Conservation (phyloP, 257 asterid genomes). For the Sherardia arvensis region DNA sequence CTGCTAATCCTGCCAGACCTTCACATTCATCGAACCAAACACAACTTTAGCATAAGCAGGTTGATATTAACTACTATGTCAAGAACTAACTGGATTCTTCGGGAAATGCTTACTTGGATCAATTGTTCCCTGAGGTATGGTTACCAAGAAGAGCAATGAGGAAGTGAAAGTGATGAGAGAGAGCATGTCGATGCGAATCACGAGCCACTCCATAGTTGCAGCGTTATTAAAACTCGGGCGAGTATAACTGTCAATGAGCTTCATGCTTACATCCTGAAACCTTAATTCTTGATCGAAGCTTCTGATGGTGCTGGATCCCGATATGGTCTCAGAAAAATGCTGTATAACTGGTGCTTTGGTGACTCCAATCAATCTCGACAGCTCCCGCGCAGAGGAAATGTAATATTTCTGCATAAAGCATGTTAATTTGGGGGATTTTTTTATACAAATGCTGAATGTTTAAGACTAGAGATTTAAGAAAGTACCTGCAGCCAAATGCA, state of each 20-base stretch:
- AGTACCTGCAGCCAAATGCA: constrained; percentile 75
- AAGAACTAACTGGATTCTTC: background rate
- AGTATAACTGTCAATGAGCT: constrained; percentile 64
- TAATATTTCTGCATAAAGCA: constrained; percentile 47
- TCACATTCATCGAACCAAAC: constrained; percentile 7
- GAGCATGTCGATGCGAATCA: constrained; percentile 63
- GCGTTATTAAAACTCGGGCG: constrained; percentile 60
- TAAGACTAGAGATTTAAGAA: background rate
- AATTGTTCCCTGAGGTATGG: constrained; percentile 67
- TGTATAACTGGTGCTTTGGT: constrained; percentile 89
- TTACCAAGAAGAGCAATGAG: constrained; percentile 52
- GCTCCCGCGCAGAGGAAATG: constrained; percentile 78
- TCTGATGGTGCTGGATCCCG: constrained; percentile 81
- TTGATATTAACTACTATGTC: background rate
- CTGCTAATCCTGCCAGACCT: constrained; percentile 89
- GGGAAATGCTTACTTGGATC: constrained; percentile 54
- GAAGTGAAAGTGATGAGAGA: constrained; percentile 68
- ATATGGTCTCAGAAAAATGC: constrained; percentile 81
- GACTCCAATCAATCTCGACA: constrained; percentile 70
- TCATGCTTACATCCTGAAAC: constrained; percentile 60
- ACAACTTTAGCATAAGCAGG: background rate
- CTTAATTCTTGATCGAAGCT: constrained; percentile 65
- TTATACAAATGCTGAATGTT: too few species aligned
- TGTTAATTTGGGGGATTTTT: background rate
- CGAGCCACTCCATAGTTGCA: constrained; percentile 89